Percentiles rank a stretch among this genome's conserved stretches.
phyloP scores from a whole-genome alignment of 768 basidiomycete species.

The Mycena crocata region DNA sequence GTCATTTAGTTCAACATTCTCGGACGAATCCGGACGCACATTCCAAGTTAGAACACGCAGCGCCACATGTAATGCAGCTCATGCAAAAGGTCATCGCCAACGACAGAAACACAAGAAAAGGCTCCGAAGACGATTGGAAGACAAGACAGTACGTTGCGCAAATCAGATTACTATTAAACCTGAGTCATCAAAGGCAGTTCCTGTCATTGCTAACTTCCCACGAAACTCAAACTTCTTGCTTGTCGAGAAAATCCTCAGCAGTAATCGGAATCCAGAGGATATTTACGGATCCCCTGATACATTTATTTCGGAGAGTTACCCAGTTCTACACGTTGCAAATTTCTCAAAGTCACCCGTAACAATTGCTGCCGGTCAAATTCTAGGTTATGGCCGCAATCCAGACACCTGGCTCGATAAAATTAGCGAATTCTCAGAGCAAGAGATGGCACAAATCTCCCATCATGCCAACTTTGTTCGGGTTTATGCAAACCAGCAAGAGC shows the following conservation, averaged over 20 bases:
- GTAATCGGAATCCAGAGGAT: neutral
- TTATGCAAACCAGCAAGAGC: too few relatives aligned
- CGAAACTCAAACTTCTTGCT: neutral
- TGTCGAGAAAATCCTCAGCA: slow-evolving; percentile 21
- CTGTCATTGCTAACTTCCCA: slow-evolving; percentile 1
- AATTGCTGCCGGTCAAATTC: slow-evolving; percentile 19
- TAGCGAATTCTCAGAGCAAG: neutral
- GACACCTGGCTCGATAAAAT: slow-evolving; percentile 23
- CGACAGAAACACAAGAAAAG: neutral
- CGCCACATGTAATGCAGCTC: neutral
- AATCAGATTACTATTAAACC: slow-evolving; percentile 27
- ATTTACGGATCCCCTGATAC: slow-evolving; percentile 26
- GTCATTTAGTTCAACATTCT: neutral
- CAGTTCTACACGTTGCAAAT: neutral
- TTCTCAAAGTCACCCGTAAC: slow-evolving; percentile 8
- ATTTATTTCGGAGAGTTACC: slow-evolving; percentile 7
- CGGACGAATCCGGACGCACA: neutral
- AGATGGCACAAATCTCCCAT: neutral
- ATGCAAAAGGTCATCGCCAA: slow-evolving; percentile 28
- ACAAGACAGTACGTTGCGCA: too few relatives aligned
- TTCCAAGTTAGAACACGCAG: neutral
- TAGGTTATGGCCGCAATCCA: slow-evolving; percentile 21
- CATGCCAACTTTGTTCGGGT: neutral
- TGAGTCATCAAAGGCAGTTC: slow-evolving; percentile 25
- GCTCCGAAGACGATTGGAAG: too few relatives aligned